phyloP scores from a whole-genome alignment of 495 filamentous ascomycete species.

The Saxophila tyrrhenica region DNA sequence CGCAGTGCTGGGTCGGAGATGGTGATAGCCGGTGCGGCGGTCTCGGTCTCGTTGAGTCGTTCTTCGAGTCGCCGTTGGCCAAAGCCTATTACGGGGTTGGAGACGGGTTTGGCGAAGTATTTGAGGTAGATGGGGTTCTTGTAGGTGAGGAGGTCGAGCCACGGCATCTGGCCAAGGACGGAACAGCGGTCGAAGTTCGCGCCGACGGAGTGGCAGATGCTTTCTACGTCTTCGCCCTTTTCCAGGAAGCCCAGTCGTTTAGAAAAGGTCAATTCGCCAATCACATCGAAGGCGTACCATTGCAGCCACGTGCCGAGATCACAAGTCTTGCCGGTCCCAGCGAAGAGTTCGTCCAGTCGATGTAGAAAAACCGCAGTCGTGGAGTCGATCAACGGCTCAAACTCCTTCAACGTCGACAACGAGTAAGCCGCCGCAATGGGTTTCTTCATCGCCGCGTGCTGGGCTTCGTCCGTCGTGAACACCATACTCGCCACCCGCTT shows the following conservation, averaged over 20 bases:
- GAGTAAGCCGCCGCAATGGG: constrained; percentile 11
- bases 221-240: constrained; percentile 28
- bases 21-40: neutral
- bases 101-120: constrained; percentile 10
- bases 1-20: constrained; percentile 6
- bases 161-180: constrained; percentile 15
- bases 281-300: constrained; percentile 39
- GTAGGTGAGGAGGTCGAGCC: constrained; percentile 12
- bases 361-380: constrained; percentile 13
- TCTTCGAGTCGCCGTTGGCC: constrained; percentile 11
- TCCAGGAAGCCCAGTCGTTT: constrained; percentile 33
- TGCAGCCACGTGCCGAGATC: constrained; percentile 35
- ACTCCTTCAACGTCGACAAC: constrained; percentile 14
- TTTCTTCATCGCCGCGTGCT: constrained; percentile 15
- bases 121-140: constrained; percentile 17
- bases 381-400: constrained; percentile 15
- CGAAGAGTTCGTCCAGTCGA: constrained; percentile 22
- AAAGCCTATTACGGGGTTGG: constrained; percentile 7
- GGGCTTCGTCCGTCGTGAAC: constrained; percentile 17
- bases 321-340: constrained; percentile 19
- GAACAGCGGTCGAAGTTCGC: constrained; percentile 11
- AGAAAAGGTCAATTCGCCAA: constrained; percentile 33
- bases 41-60: neutral
- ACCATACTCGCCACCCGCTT: constrained; percentile 13
- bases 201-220: constrained; percentile 22